Evolutionary conservation across 768 basidiomycete species (phyloP).

Genomic region (Fistulinella prunicolor): DNA sequence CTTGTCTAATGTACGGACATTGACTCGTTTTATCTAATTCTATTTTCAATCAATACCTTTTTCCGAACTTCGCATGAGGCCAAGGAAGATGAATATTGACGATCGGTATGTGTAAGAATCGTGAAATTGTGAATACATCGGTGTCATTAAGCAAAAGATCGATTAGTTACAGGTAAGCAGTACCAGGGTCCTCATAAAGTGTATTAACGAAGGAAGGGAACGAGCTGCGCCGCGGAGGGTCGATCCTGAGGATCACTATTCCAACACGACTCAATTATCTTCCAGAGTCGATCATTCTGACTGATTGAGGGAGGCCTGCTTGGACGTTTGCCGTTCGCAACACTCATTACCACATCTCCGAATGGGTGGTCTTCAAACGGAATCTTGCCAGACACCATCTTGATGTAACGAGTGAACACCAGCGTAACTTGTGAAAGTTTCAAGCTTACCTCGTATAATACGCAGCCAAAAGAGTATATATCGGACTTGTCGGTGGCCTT

Average conservation of each 20-base stretch:
- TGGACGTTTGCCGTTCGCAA: constrained; percentile 1
- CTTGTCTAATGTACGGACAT: constrained; percentile 20
- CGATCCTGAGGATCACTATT: constrained; percentile 1
- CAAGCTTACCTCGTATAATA: constrained; percentile 29
- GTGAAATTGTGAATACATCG: no score
- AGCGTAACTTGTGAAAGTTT: background rate
- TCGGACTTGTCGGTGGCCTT: constrained; percentile 17
- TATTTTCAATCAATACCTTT: constrained; percentile 6
- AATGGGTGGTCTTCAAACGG: constrained; percentile 6
- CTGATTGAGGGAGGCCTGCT: constrained; percentile 5
- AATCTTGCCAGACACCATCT: constrained; percentile 19
- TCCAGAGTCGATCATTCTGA: constrained; percentile 15
- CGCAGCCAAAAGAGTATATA: constrained; percentile 28
- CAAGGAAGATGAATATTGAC: background rate
- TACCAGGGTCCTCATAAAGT: no score
- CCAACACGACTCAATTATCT: constrained; percentile 11
- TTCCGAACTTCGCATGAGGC: background rate
- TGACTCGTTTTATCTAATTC: constrained; percentile 14
- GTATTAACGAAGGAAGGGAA: background rate
- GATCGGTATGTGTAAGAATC: no score
- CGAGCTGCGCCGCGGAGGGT: constrained; percentile 9
- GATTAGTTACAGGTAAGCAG: background rate
- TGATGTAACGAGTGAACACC: background rate
- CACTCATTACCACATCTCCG: background rate
- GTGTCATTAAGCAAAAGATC: no score